Conservation (phyloP, 2,329 filamentous ascomycete genomes). For the Pseudonectria buxi region DNA sequence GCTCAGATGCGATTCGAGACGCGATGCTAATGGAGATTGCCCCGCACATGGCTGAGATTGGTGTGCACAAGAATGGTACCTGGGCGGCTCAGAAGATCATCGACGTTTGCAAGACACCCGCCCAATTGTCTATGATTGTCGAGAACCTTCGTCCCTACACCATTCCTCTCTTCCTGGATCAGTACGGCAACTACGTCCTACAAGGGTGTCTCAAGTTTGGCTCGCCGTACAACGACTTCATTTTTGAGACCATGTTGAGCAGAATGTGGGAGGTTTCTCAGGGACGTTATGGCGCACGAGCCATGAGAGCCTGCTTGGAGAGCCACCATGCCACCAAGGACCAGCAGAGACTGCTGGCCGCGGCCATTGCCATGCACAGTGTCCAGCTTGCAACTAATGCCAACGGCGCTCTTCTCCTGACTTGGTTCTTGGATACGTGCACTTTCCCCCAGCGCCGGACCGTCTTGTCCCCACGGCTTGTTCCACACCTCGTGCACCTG, state of each 20-base stretch:
- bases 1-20: slow-evolving; percentile 83
- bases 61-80: slow-evolving; percentile 97
- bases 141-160: slow-evolving; percentile 80
- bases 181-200: slow-evolving; percentile 97
- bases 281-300: slow-evolving; percentile 87
- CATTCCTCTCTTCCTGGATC: slow-evolving; percentile 87
- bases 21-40: slow-evolving; percentile 84
- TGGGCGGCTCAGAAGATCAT: slow-evolving; percentile 99
- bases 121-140: slow-evolving; percentile 78
- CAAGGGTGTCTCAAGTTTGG: slow-evolving; percentile 94
- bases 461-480: slow-evolving; percentile 83
- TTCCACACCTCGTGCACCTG: slow-evolving; percentile 87
- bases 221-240: slow-evolving; percentile 85
- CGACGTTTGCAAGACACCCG: slow-evolving; percentile 80
- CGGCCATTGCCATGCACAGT: slow-evolving; percentile 91
- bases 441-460: slow-evolving; percentile 88
- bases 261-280: slow-evolving; percentile 91
- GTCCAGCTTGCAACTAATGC: slow-evolving; percentile 94
- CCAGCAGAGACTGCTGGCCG: slow-evolving; percentile 90
- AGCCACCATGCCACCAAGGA: slow-evolving; percentile 93
- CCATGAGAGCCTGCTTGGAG: slow-evolving; percentile 94
- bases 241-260: slow-evolving; percentile 95
- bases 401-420: slow-evolving; percentile 87
- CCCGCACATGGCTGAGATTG: slow-evolving; percentile 91
- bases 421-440: slow-evolving; percentile 98